A percentile compares a stretch with the other conserved stretches of the same genome.
Evolutionary conservation across 192 early-diverging fungal genomes (phyloP).

Genomic region (Haplosporangium gracile): DNA sequence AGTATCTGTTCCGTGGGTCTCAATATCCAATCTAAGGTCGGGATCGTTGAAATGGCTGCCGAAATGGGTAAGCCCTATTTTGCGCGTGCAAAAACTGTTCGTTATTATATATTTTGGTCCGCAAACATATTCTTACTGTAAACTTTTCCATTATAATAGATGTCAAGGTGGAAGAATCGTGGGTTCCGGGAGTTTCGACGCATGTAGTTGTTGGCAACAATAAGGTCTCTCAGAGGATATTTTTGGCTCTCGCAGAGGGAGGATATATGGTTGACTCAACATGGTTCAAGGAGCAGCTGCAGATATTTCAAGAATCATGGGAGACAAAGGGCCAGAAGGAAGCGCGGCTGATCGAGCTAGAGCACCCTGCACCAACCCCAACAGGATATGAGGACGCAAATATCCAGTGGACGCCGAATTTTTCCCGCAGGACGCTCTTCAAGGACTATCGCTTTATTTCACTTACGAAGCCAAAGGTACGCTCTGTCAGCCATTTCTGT

Average conservation of each 20-base stretch:
- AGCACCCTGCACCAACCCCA: conserved; percentile 18
- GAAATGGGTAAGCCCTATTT: conserved; percentile 28
- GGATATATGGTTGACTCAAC: conserved; percentile 23
- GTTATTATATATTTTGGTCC: not conserved
- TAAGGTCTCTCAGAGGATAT: conserved; percentile 31
- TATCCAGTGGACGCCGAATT: conserved; percentile 39
- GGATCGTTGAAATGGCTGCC: conserved; percentile 24
- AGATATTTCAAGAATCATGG: conserved; percentile 26
- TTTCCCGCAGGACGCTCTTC: conserved; percentile 17
- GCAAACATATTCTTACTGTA: not conserved
- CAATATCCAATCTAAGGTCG: conserved; percentile 16
- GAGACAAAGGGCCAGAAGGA: conserved; percentile 17
- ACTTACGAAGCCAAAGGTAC: conserved; percentile 21
- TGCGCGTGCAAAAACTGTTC: no score
- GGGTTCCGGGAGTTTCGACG: conserved; percentile 40
- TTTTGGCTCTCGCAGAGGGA: conserved; percentile 42
- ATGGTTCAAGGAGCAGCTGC: conserved; percentile 20
- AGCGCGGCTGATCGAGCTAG: conserved; percentile 9
- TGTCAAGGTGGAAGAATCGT: conserved; percentile 36
- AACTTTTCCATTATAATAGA: conserved; percentile 10
- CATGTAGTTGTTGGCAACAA: conserved; percentile 42
- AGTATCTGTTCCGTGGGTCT: conserved; percentile 35
- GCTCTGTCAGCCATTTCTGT: not conserved
- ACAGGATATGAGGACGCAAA: not conserved
- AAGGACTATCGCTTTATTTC: conserved; percentile 38